Evolutionary conservation across 441 rosid genomes (phyloP).

Genomic region (Mallotus japonicus): DNA sequence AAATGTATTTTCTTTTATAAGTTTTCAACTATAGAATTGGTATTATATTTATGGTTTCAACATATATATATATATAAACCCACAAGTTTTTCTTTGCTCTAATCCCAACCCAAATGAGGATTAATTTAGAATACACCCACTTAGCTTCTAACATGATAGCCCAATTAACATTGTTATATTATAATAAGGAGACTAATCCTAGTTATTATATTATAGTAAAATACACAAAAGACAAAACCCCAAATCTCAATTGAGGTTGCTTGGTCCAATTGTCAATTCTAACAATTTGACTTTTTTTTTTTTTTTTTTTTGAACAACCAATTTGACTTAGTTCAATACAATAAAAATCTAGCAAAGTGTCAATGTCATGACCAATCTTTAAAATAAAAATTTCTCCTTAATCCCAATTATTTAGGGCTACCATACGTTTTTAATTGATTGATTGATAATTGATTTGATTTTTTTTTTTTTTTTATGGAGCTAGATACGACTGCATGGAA

Average conservation of each 20-base stretch:
- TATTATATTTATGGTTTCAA: too few species aligned
- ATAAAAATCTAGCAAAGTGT: neutral
- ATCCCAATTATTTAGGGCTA: neutral
- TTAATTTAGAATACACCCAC: neutral
- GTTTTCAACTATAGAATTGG: too few species aligned
- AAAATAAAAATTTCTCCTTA: neutral
- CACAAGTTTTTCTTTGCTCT: too few species aligned
- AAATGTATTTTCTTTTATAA: too few species aligned
- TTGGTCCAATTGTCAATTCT: neutral
- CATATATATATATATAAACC: too few species aligned
- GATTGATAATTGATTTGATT: neutral
- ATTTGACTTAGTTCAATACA: conserved; percentile 5
- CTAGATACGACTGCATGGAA: neutral
- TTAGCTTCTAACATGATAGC: neutral
- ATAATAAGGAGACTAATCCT: too few species aligned
- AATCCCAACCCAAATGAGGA: neutral
- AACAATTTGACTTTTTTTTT: neutral
- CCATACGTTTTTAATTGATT: neutral
- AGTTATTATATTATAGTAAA: too few species aligned
- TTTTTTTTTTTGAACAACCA: too few species aligned
- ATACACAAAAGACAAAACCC: too few species aligned
- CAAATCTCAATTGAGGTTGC: neutral
- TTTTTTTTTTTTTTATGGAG: neutral
- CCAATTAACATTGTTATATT: neutral
- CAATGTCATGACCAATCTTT: neutral